Percentiles rank a stretch among this genome's conserved stretches.
Evolutionary conservation across 768 basidiomycete genomes (phyloP).

Genomic region (Leccinum variicolor): DNA sequence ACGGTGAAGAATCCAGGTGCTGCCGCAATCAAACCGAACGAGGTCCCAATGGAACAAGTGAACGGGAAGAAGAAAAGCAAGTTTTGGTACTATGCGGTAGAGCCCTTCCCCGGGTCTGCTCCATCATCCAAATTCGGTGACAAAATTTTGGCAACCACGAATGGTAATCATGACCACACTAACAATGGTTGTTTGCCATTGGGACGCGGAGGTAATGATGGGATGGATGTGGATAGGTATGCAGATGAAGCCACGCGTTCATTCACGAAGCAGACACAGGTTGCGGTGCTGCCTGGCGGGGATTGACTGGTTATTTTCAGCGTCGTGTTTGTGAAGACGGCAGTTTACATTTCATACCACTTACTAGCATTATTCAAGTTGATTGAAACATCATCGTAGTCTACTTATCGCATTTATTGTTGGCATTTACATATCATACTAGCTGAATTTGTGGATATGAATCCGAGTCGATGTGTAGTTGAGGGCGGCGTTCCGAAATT

Average conservation of each 20-base stretch:
- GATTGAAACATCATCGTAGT: constrained; percentile 27
- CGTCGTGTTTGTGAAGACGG: constrained; percentile 10
- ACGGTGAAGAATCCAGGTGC: constrained; percentile 55
- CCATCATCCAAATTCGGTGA: constrained; percentile 10
- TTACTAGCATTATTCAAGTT: constrained; percentile 24
- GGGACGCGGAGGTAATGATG: constrained; percentile 1
- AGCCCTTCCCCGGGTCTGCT: constrained; percentile 46
- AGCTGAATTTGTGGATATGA: not conserved
- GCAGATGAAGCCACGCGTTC: constrained; percentile 15
- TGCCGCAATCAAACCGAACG: constrained; percentile 65
- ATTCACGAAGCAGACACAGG: constrained; percentile 15
- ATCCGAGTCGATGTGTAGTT: not conserved
- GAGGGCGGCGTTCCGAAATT: not conserved
- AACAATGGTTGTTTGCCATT: constrained; percentile 6
- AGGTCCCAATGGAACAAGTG: constrained; percentile 71
- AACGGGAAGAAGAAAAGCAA: constrained; percentile 83
- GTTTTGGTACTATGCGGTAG: constrained; percentile 87
- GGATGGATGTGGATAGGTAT: constrained; percentile 25
- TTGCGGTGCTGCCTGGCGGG: constrained; percentile 7
- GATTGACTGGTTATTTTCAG: constrained; percentile 9
- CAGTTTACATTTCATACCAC: constrained; percentile 27
- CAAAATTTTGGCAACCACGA: constrained; percentile 14
- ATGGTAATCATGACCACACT: constrained; percentile 19
- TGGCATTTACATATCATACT: constrained; percentile 17
- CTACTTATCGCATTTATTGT: constrained; percentile 29